These are phyloP conservation scores for Cornus kousa DNA, from an alignment of 148 eudicot genomes.

Conservation along the genomic window DNA sequence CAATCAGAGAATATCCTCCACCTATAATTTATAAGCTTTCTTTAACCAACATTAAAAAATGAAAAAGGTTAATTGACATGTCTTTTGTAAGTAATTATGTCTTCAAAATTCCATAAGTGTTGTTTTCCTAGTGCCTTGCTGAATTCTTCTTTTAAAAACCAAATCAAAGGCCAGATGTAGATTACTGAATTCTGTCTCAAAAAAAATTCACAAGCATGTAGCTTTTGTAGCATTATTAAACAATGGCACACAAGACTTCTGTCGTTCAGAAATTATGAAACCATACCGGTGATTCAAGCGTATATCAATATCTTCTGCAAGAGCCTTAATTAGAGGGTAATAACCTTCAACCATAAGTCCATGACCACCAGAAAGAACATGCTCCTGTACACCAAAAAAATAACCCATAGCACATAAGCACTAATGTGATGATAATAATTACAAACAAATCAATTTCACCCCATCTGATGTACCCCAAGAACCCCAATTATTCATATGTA, in stretches of 20 bases:
- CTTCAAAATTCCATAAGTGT: too few relatives aligned
- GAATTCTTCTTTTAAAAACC: too few relatives aligned
- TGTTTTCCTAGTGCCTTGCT: too few relatives aligned
- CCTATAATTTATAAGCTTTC: background rate
- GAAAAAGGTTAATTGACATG: background rate
- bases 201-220: background rate
- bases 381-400: slow-evolving; percentile 56
- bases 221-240: background rate
- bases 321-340: slow-evolving; percentile 76
- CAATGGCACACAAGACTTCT: background rate
- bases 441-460: background rate
- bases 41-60: background rate
- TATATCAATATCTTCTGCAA: slow-evolving; percentile 72
- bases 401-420: slow-evolving; percentile 11
- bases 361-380: slow-evolving; percentile 97
- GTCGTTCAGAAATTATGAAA: background rate
- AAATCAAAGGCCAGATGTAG: too few relatives aligned
- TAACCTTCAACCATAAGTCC: slow-evolving; percentile 97
- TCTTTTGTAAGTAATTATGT: background rate
- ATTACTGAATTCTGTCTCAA: background rate
- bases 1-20: background rate
- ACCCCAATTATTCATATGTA: background rate
- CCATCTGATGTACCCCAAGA: background rate
- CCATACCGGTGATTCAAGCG: slow-evolving; percentile 83
- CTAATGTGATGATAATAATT: background rate